Evolutionary conservation across 139 green algal genomes (phyloP).

Genomic region (Tetradesmus lagerheimii): DNA sequence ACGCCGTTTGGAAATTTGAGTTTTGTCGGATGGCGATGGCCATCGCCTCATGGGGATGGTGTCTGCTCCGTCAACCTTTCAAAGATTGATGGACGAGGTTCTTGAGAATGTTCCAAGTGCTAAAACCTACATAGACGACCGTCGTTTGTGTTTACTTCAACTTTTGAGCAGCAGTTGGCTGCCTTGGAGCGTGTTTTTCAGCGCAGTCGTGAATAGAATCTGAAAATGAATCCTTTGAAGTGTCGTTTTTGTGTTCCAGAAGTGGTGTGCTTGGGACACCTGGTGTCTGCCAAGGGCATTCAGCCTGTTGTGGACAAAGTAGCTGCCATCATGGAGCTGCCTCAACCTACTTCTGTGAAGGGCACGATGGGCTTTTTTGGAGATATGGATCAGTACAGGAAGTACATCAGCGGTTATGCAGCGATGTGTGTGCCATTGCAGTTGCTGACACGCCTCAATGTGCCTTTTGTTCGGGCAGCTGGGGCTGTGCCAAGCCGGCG

Average conservation of each 20-base stretch:
- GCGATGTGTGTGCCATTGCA: neutral
- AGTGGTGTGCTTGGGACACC: constrained; percentile 43
- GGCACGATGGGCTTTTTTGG: constrained; percentile 41
- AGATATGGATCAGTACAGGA: constrained; percentile 19
- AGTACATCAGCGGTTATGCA: constrained; percentile 48
- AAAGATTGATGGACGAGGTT: too few relatives aligned
- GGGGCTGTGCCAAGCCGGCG: constrained; percentile 16
- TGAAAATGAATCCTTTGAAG: constrained; percentile 50
- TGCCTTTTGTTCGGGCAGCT: constrained; percentile 29
- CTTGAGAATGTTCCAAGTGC: too few relatives aligned
- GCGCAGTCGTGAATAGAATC: constrained; percentile 1
- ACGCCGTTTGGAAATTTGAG: too few relatives aligned
- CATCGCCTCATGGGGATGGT: too few relatives aligned
- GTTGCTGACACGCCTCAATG: neutral
- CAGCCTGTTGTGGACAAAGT: constrained; percentile 40
- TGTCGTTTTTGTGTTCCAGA: too few relatives aligned
- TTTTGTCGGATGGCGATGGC: too few relatives aligned
- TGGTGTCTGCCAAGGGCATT: constrained; percentile 45
- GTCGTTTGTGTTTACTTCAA: too few relatives aligned
- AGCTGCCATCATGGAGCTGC: constrained; percentile 39
- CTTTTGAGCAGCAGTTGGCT: too few relatives aligned
- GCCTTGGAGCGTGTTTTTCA: too few relatives aligned
- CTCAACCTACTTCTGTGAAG: constrained; percentile 12
- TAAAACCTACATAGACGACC: too few relatives aligned
- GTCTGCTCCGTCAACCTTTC: too few relatives aligned